Evolutionary conservation across 2,329 filamentous ascomycete species (phyloP).

Genomic region (Pezicula carpinea): DNA sequence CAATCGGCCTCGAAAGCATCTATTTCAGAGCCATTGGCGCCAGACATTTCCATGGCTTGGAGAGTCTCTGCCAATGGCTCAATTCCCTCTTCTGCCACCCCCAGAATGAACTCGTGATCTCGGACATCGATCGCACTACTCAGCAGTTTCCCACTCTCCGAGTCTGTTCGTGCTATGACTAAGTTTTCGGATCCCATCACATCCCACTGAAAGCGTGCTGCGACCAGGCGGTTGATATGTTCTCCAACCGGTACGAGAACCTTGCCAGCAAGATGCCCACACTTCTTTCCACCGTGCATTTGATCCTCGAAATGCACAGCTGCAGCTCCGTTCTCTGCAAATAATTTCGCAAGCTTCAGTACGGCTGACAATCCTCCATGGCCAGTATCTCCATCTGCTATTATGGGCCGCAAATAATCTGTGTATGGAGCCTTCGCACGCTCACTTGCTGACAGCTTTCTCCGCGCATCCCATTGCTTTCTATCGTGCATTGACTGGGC

Average conservation of each 20-base stretch:
- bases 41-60: conserved; percentile 81
- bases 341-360: conserved; percentile 93
- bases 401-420: conserved; percentile 91
- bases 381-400: conserved; percentile 94
- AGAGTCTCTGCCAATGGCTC: conserved; percentile 83
- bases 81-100: conserved; percentile 67
- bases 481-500: conserved; percentile 96
- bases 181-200: conserved; percentile 95
- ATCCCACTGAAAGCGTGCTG: conserved; percentile 95
- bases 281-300: conserved; percentile 97
- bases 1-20: conserved; percentile 81
- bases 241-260: conserved; percentile 90
- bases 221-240: conserved; percentile 91
- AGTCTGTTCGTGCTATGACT: conserved; percentile 91
- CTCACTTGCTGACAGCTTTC: conserved; percentile 71
- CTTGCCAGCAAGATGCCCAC: conserved; percentile 92
- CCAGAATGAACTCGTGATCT: conserved; percentile 95
- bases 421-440: conserved; percentile 74
- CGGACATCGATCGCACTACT: conserved; percentile 89
- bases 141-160: conserved; percentile 85
- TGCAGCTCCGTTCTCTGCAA: conserved; percentile 93
- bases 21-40: conserved; percentile 74
- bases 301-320: conserved; percentile 98
- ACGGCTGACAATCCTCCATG: conserved; percentile 92
- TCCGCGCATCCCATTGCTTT: conserved; percentile 84